These are phyloP conservation scores for Fusarium setosum DNA, from an alignment of 2,329 filamentous ascomycete genomes.

Conservation along the genomic window DNA sequence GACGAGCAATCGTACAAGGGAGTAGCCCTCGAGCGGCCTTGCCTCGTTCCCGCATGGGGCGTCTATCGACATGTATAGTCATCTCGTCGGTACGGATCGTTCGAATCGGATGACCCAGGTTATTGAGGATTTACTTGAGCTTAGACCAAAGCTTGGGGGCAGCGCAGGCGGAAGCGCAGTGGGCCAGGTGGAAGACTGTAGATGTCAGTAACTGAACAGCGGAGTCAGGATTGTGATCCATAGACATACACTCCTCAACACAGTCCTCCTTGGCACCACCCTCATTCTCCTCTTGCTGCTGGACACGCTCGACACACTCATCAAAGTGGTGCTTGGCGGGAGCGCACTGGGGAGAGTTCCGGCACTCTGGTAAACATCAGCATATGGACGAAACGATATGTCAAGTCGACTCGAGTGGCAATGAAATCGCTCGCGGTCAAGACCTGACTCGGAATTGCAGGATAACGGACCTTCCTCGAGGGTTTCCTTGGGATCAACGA, in stretches of 20 bases:
- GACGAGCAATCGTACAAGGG: conserved; percentile 42
- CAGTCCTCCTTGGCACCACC: conserved; percentile 90
- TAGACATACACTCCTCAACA: conserved; percentile 93
- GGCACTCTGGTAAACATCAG: conserved; percentile 76
- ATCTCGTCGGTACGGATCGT: conserved; percentile 38
- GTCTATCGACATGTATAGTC: conserved; percentile 39
- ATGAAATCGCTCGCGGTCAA: too few relatives aligned
- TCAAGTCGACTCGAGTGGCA: too few relatives aligned
- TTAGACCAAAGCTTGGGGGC: conserved; percentile 94
- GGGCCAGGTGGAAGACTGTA: conserved; percentile 96
- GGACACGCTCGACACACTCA: conserved; percentile 95
- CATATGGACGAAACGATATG: conserved; percentile 2
- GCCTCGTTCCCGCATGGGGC: conserved; percentile 38
- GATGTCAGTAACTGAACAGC: conserved; percentile 24
- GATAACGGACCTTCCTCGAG: conserved; percentile 86
- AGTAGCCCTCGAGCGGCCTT: conserved; percentile 24
- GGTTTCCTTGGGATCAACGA: conserved; percentile 87
- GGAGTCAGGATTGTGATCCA: background rate
- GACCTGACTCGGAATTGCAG: too few relatives aligned
- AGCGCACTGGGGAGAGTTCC: conserved; percentile 85
- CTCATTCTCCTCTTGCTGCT: conserved; percentile 69
- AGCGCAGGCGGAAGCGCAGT: conserved; percentile 93
- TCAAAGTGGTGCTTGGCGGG: conserved; percentile 98
- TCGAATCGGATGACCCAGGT: conserved; percentile 28
- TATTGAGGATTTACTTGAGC: conserved; percentile 78